phyloP scores from a whole-genome alignment of 2,329 filamentous ascomycete genomes.

The Claviceps pusilla region DNA sequence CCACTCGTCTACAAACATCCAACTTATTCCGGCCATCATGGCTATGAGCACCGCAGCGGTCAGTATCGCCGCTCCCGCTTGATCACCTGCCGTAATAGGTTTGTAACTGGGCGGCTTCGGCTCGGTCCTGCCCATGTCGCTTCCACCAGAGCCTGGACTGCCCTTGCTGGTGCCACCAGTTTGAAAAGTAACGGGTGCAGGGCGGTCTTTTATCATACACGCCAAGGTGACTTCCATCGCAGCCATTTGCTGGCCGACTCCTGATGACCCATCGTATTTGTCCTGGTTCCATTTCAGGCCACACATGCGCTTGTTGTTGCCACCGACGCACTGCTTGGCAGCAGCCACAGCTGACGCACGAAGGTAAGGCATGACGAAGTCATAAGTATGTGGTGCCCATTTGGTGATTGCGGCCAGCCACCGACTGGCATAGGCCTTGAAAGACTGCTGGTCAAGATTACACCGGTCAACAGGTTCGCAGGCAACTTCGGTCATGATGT shows the following conservation, averaged over 20 bases:
- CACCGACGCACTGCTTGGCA: conserved; percentile 41
- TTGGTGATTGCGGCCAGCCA: conserved; percentile 49
- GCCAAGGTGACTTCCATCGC: conserved; percentile 50
- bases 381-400: conserved; percentile 45
- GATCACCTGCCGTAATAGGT: conserved; percentile 40
- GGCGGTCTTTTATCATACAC: conserved; percentile 36
- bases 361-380: conserved; percentile 37
- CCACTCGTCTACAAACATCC: conserved; percentile 34
- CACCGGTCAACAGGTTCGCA: conserved; percentile 49
- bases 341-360: conserved; percentile 42
- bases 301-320: conserved; percentile 41
- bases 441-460: conserved; percentile 46
- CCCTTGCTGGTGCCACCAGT: conserved; percentile 44
- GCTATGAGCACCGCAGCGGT: conserved; percentile 42
- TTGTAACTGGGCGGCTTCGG: conserved; percentile 12
- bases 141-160: conserved; percentile 30
- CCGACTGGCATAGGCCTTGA: conserved; percentile 47
- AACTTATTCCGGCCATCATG: conserved; percentile 37
- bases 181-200: conserved; percentile 28
- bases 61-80: conserved; percentile 50
- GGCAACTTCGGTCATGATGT: conserved; percentile 50
- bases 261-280: conserved; percentile 42
- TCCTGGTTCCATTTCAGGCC: conserved; percentile 44
- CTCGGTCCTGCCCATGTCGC: conserved; percentile 27
- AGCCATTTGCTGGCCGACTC: conserved; percentile 58